Conservation (phyloP, 176 grass and related monocot genomes). For the Hyparrhenia diplandra region DNA sequence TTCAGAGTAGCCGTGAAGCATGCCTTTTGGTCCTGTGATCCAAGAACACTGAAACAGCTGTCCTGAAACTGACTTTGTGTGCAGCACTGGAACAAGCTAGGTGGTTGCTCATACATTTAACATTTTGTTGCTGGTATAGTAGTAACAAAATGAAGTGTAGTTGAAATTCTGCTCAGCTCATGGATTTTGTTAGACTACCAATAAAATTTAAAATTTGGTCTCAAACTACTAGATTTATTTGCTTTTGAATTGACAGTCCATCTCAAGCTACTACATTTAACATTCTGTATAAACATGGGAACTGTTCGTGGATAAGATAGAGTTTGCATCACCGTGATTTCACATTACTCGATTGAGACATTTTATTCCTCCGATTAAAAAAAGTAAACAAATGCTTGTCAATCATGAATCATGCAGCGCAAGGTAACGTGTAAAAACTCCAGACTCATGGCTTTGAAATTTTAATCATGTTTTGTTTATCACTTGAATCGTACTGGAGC, state of each 20-base stretch:
- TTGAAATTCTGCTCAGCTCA: constrained; percentile 2
- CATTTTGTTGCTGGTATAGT: constrained; percentile 6
- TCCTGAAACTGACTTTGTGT: constrained; percentile 3
- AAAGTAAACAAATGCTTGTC: not conserved
- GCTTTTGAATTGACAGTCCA: not conserved
- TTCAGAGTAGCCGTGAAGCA: constrained; percentile 33
- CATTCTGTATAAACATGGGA: not conserved
- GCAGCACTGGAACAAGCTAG: not conserved
- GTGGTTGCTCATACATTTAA: not conserved
- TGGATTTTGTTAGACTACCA: not conserved
- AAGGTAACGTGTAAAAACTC: not conserved
- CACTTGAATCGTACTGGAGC: not conserved
- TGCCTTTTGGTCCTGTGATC: constrained; percentile 37
- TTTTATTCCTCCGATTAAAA: not conserved
- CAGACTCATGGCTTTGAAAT: not conserved
- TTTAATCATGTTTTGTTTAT: not conserved
- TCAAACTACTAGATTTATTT: not conserved
- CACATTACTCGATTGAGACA: not conserved
- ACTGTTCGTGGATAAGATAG: not conserved
- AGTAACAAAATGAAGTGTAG: too few species aligned
- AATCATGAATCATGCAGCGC: not conserved
- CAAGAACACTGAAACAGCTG: constrained; percentile 11
- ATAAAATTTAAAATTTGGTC: not conserved
- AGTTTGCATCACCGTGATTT: not conserved
- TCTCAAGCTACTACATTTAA: too few species aligned